Conservation (phyloP, 192 early-diverging fungal genomes). For the Rhizophagus sp. region DNA sequence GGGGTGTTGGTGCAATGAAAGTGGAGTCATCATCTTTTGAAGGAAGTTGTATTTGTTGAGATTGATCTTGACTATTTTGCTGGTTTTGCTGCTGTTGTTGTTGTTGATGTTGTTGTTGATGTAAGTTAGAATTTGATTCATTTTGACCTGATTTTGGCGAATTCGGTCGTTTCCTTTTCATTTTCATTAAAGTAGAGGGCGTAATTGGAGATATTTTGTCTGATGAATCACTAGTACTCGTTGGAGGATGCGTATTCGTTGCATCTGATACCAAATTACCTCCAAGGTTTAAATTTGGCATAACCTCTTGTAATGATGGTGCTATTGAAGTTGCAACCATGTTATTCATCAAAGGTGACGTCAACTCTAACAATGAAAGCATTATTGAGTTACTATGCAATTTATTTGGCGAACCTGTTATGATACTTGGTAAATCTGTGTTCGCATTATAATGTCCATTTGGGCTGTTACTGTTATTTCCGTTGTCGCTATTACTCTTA, state of each 20-base stretch:
- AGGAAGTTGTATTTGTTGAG: background rate
- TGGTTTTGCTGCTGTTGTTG: background rate
- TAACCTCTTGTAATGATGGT: background rate
- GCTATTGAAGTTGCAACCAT: background rate
- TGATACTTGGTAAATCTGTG: background rate
- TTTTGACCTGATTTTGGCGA: background rate
- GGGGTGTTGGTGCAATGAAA: background rate
- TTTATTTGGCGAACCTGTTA: background rate
- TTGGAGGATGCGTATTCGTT: background rate
- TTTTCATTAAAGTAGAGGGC: conserved; percentile 66
- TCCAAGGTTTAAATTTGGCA: conserved; percentile 25
- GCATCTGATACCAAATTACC: conserved; percentile 17
- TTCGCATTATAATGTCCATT: background rate
- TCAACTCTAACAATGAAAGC: background rate
- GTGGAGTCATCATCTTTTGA: background rate
- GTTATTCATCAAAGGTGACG: background rate
- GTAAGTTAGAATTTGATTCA: background rate
- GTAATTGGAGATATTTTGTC: conserved; percentile 57
- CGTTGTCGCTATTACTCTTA: background rate
- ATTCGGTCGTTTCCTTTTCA: conserved; percentile 39
- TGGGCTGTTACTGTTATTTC: background rate
- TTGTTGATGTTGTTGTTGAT: background rate
- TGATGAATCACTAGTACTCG: background rate
- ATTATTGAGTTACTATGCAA: background rate
- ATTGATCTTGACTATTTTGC: background rate